These are phyloP conservation scores for Tetramitus jugosus DNA, from an alignment of 208 protist genomes.

Conservation along the genomic window DNA sequence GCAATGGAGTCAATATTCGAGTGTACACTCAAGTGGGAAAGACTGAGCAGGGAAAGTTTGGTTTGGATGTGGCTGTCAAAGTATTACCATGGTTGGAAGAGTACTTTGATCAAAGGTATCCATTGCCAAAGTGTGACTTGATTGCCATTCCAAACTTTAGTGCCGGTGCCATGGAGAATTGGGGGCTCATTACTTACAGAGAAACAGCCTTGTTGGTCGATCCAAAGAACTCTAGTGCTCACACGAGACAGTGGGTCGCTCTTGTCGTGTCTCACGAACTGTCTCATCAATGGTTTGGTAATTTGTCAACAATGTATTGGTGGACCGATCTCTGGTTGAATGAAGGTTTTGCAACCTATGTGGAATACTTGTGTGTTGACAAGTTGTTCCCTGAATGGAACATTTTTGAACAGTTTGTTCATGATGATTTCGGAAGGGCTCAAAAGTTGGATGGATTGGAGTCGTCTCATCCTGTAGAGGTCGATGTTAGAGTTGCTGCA, in stretches of 20 bases:
- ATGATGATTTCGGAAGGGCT: conserved; percentile 53
- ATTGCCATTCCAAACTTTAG: conserved; percentile 84
- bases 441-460: conserved; percentile 63
- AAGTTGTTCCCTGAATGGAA: conserved; percentile 67
- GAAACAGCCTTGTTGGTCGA: conserved; percentile 64
- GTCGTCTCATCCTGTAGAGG: conserved; percentile 78
- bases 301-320: conserved; percentile 94
- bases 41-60: conserved; percentile 52
- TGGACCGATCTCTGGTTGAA: conserved; percentile 96
- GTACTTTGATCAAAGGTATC: conserved; percentile 70
- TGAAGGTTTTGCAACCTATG: conserved; percentile 85
- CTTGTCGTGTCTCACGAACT: conserved; percentile 81
- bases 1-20: conserved; percentile 55
- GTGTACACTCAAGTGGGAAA: conserved; percentile 62
- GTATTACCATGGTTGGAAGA: conserved; percentile 63
- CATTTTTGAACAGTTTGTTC: conserved; percentile 61
- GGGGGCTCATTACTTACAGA: conserved; percentile 85
- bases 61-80: conserved; percentile 56
- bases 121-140: conserved; percentile 86
- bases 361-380: conserved; percentile 60
- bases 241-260: conserved; percentile 50
- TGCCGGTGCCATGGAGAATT: conserved; percentile 77
- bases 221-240: conserved; percentile 35
- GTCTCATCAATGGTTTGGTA: conserved; percentile 94
- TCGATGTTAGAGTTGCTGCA: conserved; percentile 61